phyloP scores from a whole-genome alignment of 1,139 yeast genomes.

The Suhomyces coccinellae region DNA sequence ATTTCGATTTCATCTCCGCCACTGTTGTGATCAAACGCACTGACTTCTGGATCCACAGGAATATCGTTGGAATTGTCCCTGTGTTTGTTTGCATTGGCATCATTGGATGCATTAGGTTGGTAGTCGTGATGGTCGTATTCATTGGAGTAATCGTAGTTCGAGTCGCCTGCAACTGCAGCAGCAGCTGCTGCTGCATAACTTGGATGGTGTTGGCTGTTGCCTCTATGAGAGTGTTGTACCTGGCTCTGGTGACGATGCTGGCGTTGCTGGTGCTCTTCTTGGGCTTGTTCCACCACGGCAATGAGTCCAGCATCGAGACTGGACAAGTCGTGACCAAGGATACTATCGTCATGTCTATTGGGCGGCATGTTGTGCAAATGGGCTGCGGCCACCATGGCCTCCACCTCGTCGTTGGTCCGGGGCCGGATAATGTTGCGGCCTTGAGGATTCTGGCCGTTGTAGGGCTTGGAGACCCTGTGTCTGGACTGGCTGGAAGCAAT shows the following conservation, averaged over 20 bases:
- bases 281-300: slow-evolving; percentile 70
- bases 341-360: slow-evolving; percentile 31
- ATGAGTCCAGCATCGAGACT: slow-evolving; percentile 55
- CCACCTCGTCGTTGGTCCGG: slow-evolving; percentile 32
- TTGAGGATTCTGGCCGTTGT: slow-evolving; percentile 15
- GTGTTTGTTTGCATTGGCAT: slow-evolving; percentile 7
- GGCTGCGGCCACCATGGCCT: slow-evolving; percentile 38
- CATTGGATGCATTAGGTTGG: slow-evolving; percentile 5
- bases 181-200: slow-evolving; percentile 49
- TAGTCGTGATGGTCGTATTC: slow-evolving; percentile 25
- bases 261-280: slow-evolving; percentile 35
- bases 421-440: slow-evolving; percentile 25
- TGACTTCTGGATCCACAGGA: slow-evolving; percentile 62
- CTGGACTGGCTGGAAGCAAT: slow-evolving; percentile 20
- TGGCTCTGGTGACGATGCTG: slow-evolving; percentile 18
- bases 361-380: slow-evolving; percentile 36
- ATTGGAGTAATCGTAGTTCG: slow-evolving; percentile 23
- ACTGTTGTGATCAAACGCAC: slow-evolving; percentile 49
- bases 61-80: slow-evolving; percentile 24
- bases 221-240: slow-evolving; percentile 11
- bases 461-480: slow-evolving; percentile 14
- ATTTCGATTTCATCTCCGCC: slow-evolving; percentile 61
- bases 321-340: slow-evolving; percentile 40
- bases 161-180: slow-evolving; percentile 31
- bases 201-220: slow-evolving; percentile 16